phyloP scores from a whole-genome alignment of 1,284 basidiomycete genomes.

The Ganoderma boninense region DNA sequence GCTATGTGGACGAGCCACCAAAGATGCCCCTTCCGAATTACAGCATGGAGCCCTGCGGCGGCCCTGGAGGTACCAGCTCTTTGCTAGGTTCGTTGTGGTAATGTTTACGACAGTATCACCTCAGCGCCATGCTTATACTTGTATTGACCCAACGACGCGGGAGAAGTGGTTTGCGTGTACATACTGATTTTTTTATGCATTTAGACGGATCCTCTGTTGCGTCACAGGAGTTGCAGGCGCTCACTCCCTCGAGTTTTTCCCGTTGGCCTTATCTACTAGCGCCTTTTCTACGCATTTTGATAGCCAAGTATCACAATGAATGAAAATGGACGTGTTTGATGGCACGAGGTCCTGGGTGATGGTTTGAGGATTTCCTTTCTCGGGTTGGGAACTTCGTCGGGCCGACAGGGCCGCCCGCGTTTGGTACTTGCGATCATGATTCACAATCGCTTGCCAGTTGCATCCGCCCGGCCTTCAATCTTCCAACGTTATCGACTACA shows the following conservation, averaged over 20 bases:
- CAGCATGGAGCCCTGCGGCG: not conserved
- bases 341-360: not conserved
- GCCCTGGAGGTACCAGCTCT: not conserved
- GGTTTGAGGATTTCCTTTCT: not conserved
- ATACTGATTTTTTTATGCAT: not conserved
- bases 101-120: too few relatives aligned
- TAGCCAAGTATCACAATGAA: too few relatives aligned
- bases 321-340: not conserved
- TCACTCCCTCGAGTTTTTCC: too few relatives aligned
- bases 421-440: too few relatives aligned
- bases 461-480: not conserved
- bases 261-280: too few relatives aligned
- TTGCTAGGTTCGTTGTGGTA: slow-evolving; percentile 2
- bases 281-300: too few relatives aligned
- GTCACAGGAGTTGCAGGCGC: too few relatives aligned
- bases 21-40: not conserved
- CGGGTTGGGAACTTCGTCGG: not conserved
- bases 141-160: too few relatives aligned
- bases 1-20: not conserved
- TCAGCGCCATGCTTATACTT: too few relatives aligned
- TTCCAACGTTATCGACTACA: not conserved
- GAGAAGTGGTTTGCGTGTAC: not conserved
- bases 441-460: not conserved
- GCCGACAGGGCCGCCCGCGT: not conserved
- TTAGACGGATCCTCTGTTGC: not conserved